phyloP scores from a whole-genome alignment of 2,329 filamentous ascomycete genomes.

The Xylariales sp. region DNA sequence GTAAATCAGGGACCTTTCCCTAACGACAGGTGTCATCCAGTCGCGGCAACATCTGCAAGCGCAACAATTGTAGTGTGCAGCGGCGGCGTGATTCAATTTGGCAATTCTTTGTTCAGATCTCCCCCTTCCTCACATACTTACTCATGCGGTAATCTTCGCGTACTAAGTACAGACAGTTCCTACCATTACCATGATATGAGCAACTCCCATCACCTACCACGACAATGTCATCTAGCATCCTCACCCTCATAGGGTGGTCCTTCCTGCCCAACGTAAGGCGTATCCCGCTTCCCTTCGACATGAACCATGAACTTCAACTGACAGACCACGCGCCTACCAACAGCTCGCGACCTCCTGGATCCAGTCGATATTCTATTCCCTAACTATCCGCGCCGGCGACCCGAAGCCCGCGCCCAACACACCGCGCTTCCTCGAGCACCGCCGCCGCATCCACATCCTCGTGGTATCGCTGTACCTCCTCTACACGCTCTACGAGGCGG shows the following conservation, averaged over 20 bases:
- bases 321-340: conserved; percentile 1
- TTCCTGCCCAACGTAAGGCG: conserved; percentile 47
- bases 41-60: too few relatives aligned
- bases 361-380: conserved; percentile 78
- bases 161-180: neutral
- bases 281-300: neutral
- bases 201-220: too few relatives aligned
- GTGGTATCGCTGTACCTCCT: conserved; percentile 80
- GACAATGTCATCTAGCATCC: conserved; percentile 44
- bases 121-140: too few relatives aligned
- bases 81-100: too few relatives aligned
- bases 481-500: conserved; percentile 90
- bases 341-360: conserved; percentile 74
- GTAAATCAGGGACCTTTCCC: too few relatives aligned
- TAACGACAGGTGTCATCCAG: too few relatives aligned
- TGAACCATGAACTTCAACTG: neutral
- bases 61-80: too few relatives aligned
- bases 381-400: conserved; percentile 86
- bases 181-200: neutral
- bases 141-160: too few relatives aligned
- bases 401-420: conserved; percentile 68
- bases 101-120: too few relatives aligned
- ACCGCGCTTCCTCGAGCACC: conserved; percentile 67
- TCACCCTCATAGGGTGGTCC: conserved; percentile 53
- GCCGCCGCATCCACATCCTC: conserved; percentile 75